These are phyloP conservation scores for Elongisporangium senticosum DNA, from an alignment of 352 stramenopile species.

Conservation along the genomic window DNA sequence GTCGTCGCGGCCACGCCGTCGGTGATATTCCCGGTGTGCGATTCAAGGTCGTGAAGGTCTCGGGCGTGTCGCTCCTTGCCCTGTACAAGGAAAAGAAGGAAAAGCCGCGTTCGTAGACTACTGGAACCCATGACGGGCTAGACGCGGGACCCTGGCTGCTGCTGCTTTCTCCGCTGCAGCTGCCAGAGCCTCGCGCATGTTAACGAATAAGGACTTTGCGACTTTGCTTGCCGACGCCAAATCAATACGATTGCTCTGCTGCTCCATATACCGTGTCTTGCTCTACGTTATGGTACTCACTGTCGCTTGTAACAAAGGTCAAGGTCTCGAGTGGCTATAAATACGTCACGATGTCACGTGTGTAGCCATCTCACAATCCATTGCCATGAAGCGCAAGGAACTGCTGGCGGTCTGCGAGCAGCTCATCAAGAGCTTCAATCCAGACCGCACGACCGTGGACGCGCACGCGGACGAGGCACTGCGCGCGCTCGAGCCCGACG, in stretches of 20 bases:
- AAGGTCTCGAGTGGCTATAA: background rate
- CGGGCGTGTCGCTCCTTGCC: conserved; percentile 97
- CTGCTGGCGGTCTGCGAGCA: conserved; percentile 57
- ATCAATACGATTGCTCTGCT: background rate
- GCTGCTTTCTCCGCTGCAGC: background rate
- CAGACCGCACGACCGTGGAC: conserved; percentile 65
- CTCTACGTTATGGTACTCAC: background rate
- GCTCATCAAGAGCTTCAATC: conserved; percentile 76
- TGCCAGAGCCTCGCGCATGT: background rate
- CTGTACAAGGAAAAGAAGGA: conserved; percentile 99
- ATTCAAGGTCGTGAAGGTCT: conserved; percentile 99
- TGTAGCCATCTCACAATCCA: background rate
- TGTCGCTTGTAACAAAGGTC: background rate
- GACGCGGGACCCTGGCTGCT: background rate
- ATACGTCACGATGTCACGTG: background rate
- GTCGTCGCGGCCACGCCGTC: conserved; percentile 98
- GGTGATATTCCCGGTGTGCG: conserved; percentile 99
- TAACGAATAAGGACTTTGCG: background rate
- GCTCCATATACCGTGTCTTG: background rate
- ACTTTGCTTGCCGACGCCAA: background rate
- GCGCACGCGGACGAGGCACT: conserved; percentile 69
- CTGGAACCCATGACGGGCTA: background rate
- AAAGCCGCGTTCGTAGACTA: conserved; percentile 97
- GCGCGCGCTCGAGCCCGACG: conserved; percentile 22
- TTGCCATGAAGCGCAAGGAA: conserved; percentile 73